phyloP scores from a whole-genome alignment of 108 stramenopile genomes.

The Pseudonitzschia pungens region DNA sequence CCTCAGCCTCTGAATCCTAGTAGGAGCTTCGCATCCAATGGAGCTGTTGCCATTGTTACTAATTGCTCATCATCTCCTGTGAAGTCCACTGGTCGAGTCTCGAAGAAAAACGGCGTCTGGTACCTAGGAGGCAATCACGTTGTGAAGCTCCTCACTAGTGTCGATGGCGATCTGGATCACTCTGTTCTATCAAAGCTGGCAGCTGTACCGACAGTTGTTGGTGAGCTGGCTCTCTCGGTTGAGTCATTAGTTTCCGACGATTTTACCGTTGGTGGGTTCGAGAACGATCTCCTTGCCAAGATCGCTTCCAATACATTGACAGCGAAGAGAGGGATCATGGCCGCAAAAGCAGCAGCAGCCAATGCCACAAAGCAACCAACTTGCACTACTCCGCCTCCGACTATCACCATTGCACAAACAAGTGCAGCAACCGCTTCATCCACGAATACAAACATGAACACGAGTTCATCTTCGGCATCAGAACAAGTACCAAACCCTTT shows the following conservation, averaged over 20 bases:
- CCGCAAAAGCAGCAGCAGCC: not conserved
- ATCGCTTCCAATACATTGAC: slow-evolving; percentile 31
- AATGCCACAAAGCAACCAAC: not conserved
- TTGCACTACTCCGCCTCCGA: not conserved
- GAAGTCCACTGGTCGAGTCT: not conserved
- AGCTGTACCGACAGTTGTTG: slow-evolving; percentile 28
- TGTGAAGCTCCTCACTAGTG: slow-evolving; percentile 36
- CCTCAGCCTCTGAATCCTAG: too few species aligned
- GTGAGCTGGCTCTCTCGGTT: slow-evolving; percentile 36
- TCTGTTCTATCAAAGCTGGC: slow-evolving; percentile 23
- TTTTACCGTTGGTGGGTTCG: slow-evolving; percentile 31
- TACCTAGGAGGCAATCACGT: slow-evolving; percentile 33
- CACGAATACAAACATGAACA: not conserved
- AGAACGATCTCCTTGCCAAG: slow-evolving; percentile 26
- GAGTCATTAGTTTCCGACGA: slow-evolving; percentile 38
- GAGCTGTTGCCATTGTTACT: not conserved
- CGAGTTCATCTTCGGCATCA: not conserved
- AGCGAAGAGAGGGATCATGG: slow-evolving; percentile 11
- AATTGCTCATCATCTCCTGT: not conserved
- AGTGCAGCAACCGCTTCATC: not conserved
- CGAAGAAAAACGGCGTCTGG: slow-evolving; percentile 18
- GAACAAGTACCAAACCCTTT: slow-evolving; percentile 27
- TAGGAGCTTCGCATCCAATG: too few species aligned
- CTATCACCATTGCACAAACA: not conserved
- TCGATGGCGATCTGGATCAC: slow-evolving; percentile 34